A percentile compares a stretch with the other conserved stretches of the same genome.
These are phyloP conservation scores for Rhizopus arrhizus DNA, from an alignment of 371 early-diverging fungal genomes.

Conservation along the genomic window DNA sequence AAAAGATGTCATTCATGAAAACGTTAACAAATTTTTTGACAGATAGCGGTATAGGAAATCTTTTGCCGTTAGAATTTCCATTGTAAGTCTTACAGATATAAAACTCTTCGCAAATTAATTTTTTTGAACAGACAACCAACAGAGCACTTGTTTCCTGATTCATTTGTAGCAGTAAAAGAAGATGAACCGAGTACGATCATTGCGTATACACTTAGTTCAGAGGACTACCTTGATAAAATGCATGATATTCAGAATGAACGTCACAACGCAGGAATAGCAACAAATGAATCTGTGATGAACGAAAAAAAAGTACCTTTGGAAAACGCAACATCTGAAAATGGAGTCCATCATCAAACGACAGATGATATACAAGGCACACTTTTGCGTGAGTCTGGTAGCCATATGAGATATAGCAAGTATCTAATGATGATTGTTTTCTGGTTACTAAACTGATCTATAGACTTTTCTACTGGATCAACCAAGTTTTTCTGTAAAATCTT, in stretches of 20 bases:
- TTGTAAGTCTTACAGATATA: constrained; percentile 50
- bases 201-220: constrained; percentile 77
- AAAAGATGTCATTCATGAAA: constrained; percentile 73
- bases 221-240: constrained; percentile 53
- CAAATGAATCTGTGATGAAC: neutral
- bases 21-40: constrained; percentile 79
- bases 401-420: constrained; percentile 69
- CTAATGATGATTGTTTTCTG: neutral
- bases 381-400: constrained; percentile 66
- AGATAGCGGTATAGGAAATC: constrained; percentile 60
- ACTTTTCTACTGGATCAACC: constrained; percentile 78
- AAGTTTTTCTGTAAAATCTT: constrained; percentile 87
- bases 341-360: neutral
- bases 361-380: constrained; percentile 63
- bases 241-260: constrained; percentile 38
- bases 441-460: constrained; percentile 15
- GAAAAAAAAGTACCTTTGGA: constrained; percentile 16
- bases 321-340: constrained; percentile 13
- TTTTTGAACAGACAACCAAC: constrained; percentile 52
- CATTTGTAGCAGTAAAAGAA: constrained; percentile 85
- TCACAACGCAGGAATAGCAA: constrained; percentile 18
- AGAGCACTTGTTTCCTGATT: constrained; percentile 88
- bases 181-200: constrained; percentile 95
- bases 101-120: neutral
- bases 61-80: constrained; percentile 75